Evolutionary conservation across 257 asterid species (phyloP).

Genomic region (Penstemon barbatus): DNA sequence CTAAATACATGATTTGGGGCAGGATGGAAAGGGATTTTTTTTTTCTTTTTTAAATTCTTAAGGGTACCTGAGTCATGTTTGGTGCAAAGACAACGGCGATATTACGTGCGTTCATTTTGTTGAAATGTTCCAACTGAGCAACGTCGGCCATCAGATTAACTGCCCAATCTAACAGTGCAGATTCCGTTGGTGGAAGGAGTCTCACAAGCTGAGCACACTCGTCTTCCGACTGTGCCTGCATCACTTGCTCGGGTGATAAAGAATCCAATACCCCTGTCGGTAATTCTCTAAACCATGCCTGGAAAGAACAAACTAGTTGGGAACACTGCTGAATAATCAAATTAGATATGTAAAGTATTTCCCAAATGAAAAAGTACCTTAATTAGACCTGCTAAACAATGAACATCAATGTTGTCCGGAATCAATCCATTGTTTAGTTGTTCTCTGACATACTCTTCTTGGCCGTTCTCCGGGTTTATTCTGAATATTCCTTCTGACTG

Average conservation of each 20-base stretch:
- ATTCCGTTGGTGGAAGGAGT: conserved; percentile 58
- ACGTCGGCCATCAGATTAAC: conserved; percentile 65
- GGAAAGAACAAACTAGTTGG: background rate
- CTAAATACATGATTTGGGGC: no score
- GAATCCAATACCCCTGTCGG: conserved; percentile 58
- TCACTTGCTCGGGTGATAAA: conserved; percentile 53
- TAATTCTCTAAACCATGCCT: conserved; percentile 70
- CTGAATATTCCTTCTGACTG: conserved; percentile 56
- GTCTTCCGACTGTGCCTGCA: conserved; percentile 55
- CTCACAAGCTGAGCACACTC: conserved; percentile 51
- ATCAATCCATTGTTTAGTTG: conserved; percentile 44
- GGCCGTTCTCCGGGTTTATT: conserved; percentile 46
- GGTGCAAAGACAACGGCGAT: conserved; percentile 70
- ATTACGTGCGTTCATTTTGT: conserved; percentile 69
- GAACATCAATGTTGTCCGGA: conserved; percentile 49
- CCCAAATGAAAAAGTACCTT: conserved; percentile 31
- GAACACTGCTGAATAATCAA: background rate
- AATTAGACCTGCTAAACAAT: conserved; percentile 50
- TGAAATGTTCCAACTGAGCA: conserved; percentile 52
- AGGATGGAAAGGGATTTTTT: no score
- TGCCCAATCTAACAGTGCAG: conserved; percentile 65
- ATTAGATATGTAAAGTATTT: background rate
- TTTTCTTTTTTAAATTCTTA: no score
- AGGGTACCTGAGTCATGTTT: conserved; percentile 57
- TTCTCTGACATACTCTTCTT: conserved; percentile 50